Base-by-base conservation (phyloP, 768 basidiomycete species). In the Erythrobasidium yunnanense region DNA sequence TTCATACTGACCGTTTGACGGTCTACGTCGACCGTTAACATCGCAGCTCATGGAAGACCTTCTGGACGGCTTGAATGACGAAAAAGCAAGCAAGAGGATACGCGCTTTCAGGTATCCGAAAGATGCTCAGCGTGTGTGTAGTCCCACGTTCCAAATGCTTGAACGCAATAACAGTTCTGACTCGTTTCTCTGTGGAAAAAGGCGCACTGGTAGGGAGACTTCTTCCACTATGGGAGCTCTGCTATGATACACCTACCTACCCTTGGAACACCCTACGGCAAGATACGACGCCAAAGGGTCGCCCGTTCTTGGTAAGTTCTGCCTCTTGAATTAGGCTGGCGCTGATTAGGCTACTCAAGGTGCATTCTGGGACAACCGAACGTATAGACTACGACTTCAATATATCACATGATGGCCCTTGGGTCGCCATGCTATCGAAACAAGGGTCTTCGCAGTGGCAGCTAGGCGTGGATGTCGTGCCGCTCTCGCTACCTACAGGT, bases 311-410 rank as follows among this genome's bases (percentile, higher is more conserved):
- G 27, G 60, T 63, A n/a, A 63, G 60, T 52, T 15, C 25, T 18
- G 25, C n/a, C n/a, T n/a, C n/a, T n/a, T n/a, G n/a, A n/a, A n/a
- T n/a, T n/a, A n/a, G n/a, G n/a, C n/a, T n/a, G n/a, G n/a, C n/a
- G n/a, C n/a, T n/a, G n/a, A n/a, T n/a, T n/a, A n/a, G n/a, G n/a
- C n/a, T n/a, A n/a, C n/a, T n/a, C n/a, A 11, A 58, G 56, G 42
- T 58, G 15, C 38, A 58, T 46, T 15, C 34, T 46, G 23, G 3
- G 23, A 46, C n/a, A n/a, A n/a, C n/a, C n/a, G n/a, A n/a, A n/a
- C n/a, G n/a, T n/a, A n/a, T n/a, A n/a, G n/a, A n/a, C 55, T 66
- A 55, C 35, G 65, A 66, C 25, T 66, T 55, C 54, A 66, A 66
- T 54, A 42, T 63, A 13, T 55, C 53, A 3, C 65, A 66, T 29